Evolutionary conservation across 164 flowering plant species (phyloP), one percentile per base, ranked within the genome.

Genomic region (Brasenia schreberi): DNA sequence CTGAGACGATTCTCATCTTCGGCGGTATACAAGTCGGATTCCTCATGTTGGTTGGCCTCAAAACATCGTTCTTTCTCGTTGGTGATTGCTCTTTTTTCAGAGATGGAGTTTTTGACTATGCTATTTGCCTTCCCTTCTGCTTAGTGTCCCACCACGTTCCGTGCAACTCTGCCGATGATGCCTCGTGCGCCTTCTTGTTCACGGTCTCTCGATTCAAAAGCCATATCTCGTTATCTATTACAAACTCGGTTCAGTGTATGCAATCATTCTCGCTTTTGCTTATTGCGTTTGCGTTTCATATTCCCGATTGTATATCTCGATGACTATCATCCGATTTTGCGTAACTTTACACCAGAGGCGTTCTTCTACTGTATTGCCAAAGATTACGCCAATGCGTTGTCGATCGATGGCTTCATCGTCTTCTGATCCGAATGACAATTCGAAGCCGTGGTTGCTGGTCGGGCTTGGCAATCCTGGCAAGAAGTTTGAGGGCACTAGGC

Each of bases 401-500:
- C 56, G 56, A 49, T 49, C 56, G 16, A 49, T 49, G 56, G 10
- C 62, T 14, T 3, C 62, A 17, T n/a, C 49, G 5, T 39, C 65
- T 19, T n/a, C 59, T 19, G 3, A 18, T 1, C 18, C 44, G n/a
- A 42, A 5, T 23, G 62, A 42, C 9, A 70, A 78, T 71, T 49
- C 75, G 17, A 71, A 72, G 68, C 83, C 97, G 0, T 92, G 97
- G 97, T 79, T 92, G 33, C 73, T 92, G 59, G 94, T 87, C 42
- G 97, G 97, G 9, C 87, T 89, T 17, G 97, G 97, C 1, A 92
- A 92, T 66, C 97, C 97, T 43, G 97, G 97, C 39, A 89, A 87
- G 79, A 80, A 66, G 71, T 92, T 73, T 76, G 52, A 70, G 7
- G 81, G 80, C 65, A 92, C 97, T 4, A 82, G 97, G 45, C 97